Base-by-base conservation (phyloP, 2,329 filamentous ascomycete genomes). In the Sodiomyces alkalinus region DNA sequence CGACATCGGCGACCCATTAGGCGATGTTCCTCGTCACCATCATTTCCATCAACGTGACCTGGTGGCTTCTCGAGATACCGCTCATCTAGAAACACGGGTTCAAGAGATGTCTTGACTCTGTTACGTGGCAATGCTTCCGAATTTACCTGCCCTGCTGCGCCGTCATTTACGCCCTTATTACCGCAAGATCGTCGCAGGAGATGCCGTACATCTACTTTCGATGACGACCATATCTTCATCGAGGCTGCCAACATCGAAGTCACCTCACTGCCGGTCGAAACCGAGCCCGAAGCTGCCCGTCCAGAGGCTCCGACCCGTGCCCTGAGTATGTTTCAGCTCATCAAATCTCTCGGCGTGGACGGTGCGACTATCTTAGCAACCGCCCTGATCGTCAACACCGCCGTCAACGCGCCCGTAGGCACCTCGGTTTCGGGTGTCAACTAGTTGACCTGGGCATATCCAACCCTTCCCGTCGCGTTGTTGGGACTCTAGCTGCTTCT, bases 381-480 rank as follows among this genome's bases (percentile, higher is more conserved):
- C 12, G 18, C 5, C n/a, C 12, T 28, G 16, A 28, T 19, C 17
- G 12, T 28, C 26, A 6, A 20, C 18, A 19, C n/a, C 6, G 26
- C 26, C 26, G 14, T 28, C n/a, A 21, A 13, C 26, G 11, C 12
- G 17, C 17, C 17, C 3, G 26, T 13, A 5, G 26, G 19, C 26
- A 13, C 19, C n/a, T 13, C 17, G 9, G 16, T 15, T 11, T 20
- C 26, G 4, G 18, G 26, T 12, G 19, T 21, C 26, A 13, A 13
- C 6, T 6, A 15, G 17, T 13, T 18, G 13, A 20, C 18, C 5
- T 28, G 26, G 26, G 26, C 26, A 20, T 28, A 28, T 18, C 26
- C 26, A 13, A 12, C 26, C n/a, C 26, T 28, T 12, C 26, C 26
- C 26, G 17, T 28, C 26, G 26, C 26, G 4, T 12, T 28, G 9